Conservation (phyloP, 768 basidiomycete genomes). For the Phylloporus sp. region DNA sequence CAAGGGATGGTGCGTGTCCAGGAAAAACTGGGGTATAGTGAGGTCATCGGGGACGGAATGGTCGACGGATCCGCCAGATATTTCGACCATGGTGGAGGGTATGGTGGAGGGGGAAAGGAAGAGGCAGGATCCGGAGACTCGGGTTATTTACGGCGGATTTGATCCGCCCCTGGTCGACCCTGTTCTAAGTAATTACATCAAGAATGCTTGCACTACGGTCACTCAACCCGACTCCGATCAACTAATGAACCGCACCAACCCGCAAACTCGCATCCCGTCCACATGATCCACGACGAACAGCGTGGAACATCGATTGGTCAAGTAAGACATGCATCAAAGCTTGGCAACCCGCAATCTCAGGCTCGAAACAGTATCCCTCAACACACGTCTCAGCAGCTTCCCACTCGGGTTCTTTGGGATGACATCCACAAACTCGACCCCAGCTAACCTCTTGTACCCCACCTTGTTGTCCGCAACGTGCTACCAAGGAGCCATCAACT, state of each 20-base stretch:
- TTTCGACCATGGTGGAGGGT: constrained; percentile 25
- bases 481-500: constrained; percentile 27
- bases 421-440: constrained; percentile 54
- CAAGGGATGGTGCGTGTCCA: constrained; percentile 39
- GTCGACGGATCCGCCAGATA: constrained; percentile 27
- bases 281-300: too few species aligned
- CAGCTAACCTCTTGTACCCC: constrained; percentile 55
- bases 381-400: constrained; percentile 54
- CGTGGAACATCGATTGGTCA: background rate
- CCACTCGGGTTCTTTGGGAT: constrained; percentile 71
- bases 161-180: too few species aligned
- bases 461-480: constrained; percentile 55
- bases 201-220: too few species aligned
- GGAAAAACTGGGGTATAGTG: constrained; percentile 62
- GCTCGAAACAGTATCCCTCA: constrained; percentile 46
- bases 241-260: too few species aligned
- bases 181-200: too few species aligned
- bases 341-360: constrained; percentile 19
- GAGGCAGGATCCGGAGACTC: background rate
- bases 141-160: too few species aligned
- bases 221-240: too few species aligned
- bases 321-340: constrained; percentile 17
- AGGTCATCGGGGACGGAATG: constrained; percentile 55
- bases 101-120: background rate
- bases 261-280: too few species aligned